Evolutionary conservation across 2,329 filamentous ascomycete species (phyloP), one percentile per base, ranked within the genome.

Genomic region (Didymella arachidicola): DNA sequence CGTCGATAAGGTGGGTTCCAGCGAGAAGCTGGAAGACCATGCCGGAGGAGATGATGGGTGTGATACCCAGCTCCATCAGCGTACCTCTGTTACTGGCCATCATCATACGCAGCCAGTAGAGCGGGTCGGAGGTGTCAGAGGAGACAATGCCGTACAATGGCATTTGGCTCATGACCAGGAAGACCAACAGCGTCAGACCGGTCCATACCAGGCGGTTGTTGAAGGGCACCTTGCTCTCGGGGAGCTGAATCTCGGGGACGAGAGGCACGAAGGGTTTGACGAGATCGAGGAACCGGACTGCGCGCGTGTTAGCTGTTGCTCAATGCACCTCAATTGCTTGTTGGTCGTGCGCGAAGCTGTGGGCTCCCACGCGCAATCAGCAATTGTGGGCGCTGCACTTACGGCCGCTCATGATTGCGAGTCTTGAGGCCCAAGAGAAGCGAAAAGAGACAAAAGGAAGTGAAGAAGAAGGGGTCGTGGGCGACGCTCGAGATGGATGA

Each of bases 131-230:
- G 73, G 93, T 97, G 74, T 82, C 80, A 75, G 95, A 99, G 56
- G 95, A 99, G 77, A 99, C 96, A 81, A 99, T 99, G 82, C 95
- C 95, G 83, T 99, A 99, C 32, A 83, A 72, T 32, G 95, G 75
- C 95, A 99, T 98, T 84, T 97, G 95, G 84, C 93, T 97, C 95
- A 99, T 99, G 81, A 99, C 93, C 86, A 99, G 84, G 88, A 99
- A 99, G 83, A 98, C 96, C 80, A 99, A 85, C 72, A 99, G 87
- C 67, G 95, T 98, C 79, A 78, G 75, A 65, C 80, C 80, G 14
- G 81, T 83, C 81, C 81, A 83, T 81, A 83, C 79, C 73, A 83
- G 77, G 64, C 80, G 77, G 69, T 98, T 95, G 86, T 98, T 96
- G 89, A 99, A 99, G 71, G 93, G 92, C 59, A 97, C 90, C 86